Base-by-base conservation (phyloP, 2,329 filamentous ascomycete species). In the Phoma herbarum region DNA sequence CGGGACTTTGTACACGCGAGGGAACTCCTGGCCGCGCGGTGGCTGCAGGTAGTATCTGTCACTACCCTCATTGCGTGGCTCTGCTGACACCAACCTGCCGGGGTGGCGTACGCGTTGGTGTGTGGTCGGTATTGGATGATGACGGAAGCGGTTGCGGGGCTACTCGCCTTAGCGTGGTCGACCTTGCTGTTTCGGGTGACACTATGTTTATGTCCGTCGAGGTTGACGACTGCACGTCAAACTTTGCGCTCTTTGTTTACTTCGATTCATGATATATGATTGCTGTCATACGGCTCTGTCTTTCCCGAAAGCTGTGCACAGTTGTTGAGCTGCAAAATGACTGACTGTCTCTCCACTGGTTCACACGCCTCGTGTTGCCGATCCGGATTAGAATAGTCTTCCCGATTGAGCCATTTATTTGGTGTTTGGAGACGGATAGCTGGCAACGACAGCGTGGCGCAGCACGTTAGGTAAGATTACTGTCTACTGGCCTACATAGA, bases 1-100 rank as follows among this genome's bases (percentile, higher is more conserved):
- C 53, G 58, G 58, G 44, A 42, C 20, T 52, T 59, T 60, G 51
- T 60, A 59, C 51, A 44, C 52, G 35, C 42, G 42, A 25, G 56
- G 41, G 33, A 22, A 45, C 37, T 43, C 42, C n/a, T 55, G 57
- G 57, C 51, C 57, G 57, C 57, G 57, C 57, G 57, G 51, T 46
- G 47, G 57, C 52, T 55, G 57, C 57, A 52, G 52, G 51, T 48
- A 54, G 52, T 52, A 55, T 43, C 51, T 51, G 52, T 42, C 16
- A 48, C 54, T 52, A 52, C 51, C 28, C 51, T 47, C 57, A 59
- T 59, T 52, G 57, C 43, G 52, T 60, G 47, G 57, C 57, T 60
- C 46, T 55, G 57, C 57, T 60, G 57, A 55, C 57, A 60, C 51
- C 51, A 52, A 37, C 26, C 35, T 31, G 51, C 46, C 51, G 51